These are phyloP conservation scores for Durusdinium trenchii DNA, from an alignment of 73 alveolate genomes.

Conservation along the genomic window DNA sequence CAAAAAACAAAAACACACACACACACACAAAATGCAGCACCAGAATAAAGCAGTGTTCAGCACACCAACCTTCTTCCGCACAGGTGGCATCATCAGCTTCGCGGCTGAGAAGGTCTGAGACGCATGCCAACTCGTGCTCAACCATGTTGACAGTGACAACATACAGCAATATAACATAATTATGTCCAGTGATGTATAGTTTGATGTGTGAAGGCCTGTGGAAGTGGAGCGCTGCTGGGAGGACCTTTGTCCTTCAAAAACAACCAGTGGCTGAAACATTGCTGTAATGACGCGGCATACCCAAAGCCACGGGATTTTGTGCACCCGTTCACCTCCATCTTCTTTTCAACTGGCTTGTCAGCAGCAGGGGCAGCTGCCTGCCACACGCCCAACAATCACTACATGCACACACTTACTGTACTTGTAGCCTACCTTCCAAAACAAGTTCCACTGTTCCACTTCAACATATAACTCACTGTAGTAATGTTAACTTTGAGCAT, in stretches of 20 bases:
- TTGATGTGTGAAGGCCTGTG: constrained; percentile 35
- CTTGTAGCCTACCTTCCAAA: too few species aligned
- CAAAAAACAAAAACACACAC: not conserved
- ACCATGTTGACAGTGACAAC: not conserved
- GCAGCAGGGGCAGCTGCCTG: constrained; percentile 7
- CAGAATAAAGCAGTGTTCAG: too few species aligned
- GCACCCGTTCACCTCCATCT: not conserved
- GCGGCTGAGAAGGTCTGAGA: constrained; percentile 94
- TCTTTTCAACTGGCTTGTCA: constrained; percentile 14
- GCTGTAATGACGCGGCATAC: not conserved
- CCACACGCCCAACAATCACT: too few species aligned
- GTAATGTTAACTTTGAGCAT: too few species aligned
- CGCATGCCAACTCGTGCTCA: not conserved
- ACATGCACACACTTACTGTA: too few species aligned
- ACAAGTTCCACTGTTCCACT: too few species aligned
- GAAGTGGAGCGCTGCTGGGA: constrained; percentile 70
- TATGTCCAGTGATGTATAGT: too few species aligned
- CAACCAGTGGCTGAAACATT: not conserved
- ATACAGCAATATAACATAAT: not conserved
- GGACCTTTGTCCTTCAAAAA: constrained; percentile 47
- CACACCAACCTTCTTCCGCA: constrained; percentile 61
- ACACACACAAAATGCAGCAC: not conserved
- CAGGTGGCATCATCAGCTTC: constrained; percentile 96
- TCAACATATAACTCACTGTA: too few species aligned
- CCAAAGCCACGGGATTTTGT: not conserved